These are phyloP conservation scores for Fusarium chlamydosporum DNA, from an alignment of 2,329 filamentous ascomycete species.

Conservation along the genomic window DNA sequence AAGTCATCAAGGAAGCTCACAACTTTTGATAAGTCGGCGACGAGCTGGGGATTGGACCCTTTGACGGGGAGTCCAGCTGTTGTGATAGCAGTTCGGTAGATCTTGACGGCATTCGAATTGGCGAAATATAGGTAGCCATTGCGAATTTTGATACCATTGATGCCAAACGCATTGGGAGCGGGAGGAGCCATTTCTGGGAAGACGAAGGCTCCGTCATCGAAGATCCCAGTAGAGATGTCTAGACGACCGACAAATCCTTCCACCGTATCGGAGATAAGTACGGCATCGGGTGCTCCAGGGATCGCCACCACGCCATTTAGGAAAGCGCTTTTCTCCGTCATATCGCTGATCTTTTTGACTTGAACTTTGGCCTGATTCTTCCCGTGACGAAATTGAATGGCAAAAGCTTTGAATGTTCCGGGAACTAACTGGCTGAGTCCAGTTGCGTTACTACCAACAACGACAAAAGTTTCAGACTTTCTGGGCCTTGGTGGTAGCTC, in stretches of 20 bases:
- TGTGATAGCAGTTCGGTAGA: constrained; percentile 37
- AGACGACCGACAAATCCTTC: constrained; percentile 19
- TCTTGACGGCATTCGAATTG: constrained; percentile 26
- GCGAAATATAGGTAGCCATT: constrained; percentile 6
- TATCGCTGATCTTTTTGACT: constrained; percentile 18
- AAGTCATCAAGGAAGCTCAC: constrained; percentile 46
- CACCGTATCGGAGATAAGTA: constrained; percentile 13
- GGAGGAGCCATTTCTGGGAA: constrained; percentile 18
- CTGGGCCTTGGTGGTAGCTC: neutral
- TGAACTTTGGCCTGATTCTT: neutral
- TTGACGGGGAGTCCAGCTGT: constrained; percentile 23
- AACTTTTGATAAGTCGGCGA: constrained; percentile 31
- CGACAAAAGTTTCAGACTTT: constrained; percentile 15
- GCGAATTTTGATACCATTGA: constrained; percentile 13
- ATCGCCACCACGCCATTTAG: constrained; percentile 20
- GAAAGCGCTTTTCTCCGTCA: constrained; percentile 19
- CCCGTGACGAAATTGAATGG: constrained; percentile 1
- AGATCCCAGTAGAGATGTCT: neutral
- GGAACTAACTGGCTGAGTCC: constrained; percentile 6
- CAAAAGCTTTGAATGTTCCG: constrained; percentile 23
- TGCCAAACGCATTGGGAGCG: constrained; percentile 3
- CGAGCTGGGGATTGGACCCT: constrained; percentile 39
- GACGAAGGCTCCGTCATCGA: constrained; percentile 7
- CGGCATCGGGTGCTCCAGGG: constrained; percentile 3
- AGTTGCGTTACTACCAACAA: constrained; percentile 21